phyloP scores from a whole-genome alignment of 257 asterid species.

The Dorcoceras hygrometricum region DNA sequence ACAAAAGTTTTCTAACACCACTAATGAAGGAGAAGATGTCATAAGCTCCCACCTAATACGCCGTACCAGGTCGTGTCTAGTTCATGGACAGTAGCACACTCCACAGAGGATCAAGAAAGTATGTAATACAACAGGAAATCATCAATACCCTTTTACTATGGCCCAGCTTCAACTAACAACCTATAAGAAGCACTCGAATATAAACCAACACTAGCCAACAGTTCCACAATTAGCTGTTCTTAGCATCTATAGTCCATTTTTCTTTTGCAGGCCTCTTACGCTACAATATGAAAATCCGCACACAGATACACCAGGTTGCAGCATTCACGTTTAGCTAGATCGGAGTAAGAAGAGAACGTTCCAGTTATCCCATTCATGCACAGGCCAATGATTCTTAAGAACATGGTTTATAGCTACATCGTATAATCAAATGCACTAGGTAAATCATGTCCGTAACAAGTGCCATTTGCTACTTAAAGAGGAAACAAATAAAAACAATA shows the following conservation, averaged over 20 bases:
- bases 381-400: not conserved
- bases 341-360: not conserved
- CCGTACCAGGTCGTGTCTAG: not conserved
- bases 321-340: not conserved
- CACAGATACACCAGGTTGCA: not conserved
- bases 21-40: not conserved
- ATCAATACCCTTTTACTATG: not conserved
- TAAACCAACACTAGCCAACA: not conserved
- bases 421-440: conserved; percentile 14
- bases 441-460: conserved; percentile 2
- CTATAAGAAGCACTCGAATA: not conserved
- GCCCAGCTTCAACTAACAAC: not conserved
- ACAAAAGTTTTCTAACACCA: not conserved
- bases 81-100: not conserved
- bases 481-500: conserved; percentile 24
- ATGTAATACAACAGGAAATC: not conserved
- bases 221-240: not conserved
- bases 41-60: not conserved
- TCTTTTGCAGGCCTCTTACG: not conserved
- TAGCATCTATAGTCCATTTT: not conserved
- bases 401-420: conserved; percentile 4
- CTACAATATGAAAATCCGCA: not conserved
- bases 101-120: not conserved
- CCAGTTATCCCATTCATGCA: not conserved
- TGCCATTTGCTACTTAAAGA: conserved; percentile 13